phyloP scores from a whole-genome alignment of 768 basidiomycete species.

The Myochromella boudieri region DNA sequence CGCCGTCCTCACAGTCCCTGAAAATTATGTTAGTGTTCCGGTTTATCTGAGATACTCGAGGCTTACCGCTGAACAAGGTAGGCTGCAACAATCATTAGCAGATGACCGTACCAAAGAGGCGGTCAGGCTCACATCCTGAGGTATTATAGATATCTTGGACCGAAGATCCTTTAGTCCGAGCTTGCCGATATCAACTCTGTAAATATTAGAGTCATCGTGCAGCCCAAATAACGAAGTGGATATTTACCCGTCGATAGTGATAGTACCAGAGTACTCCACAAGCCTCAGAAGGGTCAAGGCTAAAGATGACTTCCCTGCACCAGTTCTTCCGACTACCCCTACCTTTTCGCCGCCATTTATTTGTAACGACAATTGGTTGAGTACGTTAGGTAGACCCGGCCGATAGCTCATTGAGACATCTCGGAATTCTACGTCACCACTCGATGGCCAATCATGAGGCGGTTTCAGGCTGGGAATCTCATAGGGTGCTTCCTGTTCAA shows the following conservation, averaged over 20 bases:
- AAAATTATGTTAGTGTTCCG: slow-evolving; percentile 9
- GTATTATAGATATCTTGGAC: slow-evolving; percentile 61
- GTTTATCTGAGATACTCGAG: slow-evolving; percentile 29
- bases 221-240: neutral
- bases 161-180: slow-evolving; percentile 68
- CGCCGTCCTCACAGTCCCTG: slow-evolving; percentile 58
- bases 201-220: slow-evolving; percentile 12
- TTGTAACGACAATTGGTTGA: slow-evolving; percentile 61
- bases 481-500: slow-evolving; percentile 66
- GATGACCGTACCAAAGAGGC: slow-evolving; percentile 1
- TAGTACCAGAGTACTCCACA: slow-evolving; percentile 65
- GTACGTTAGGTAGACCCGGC: slow-evolving; percentile 68
- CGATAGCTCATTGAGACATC: slow-evolving; percentile 64
- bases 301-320: slow-evolving; percentile 62
- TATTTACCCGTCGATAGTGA: slow-evolving; percentile 61
- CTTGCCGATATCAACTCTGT: slow-evolving; percentile 61
- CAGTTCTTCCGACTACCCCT: slow-evolving; percentile 68
- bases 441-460: slow-evolving; percentile 58
- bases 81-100: slow-evolving; percentile 35
- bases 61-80: slow-evolving; percentile 53
- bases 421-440: slow-evolving; percentile 62
- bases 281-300: slow-evolving; percentile 68
- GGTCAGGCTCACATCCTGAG: slow-evolving; percentile 53
- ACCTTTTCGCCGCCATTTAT: slow-evolving; percentile 73
- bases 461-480: slow-evolving; percentile 58